Conservation (phyloP, 202 grass and related monocot genomes). For the Dendrocalamus latiflorus region DNA sequence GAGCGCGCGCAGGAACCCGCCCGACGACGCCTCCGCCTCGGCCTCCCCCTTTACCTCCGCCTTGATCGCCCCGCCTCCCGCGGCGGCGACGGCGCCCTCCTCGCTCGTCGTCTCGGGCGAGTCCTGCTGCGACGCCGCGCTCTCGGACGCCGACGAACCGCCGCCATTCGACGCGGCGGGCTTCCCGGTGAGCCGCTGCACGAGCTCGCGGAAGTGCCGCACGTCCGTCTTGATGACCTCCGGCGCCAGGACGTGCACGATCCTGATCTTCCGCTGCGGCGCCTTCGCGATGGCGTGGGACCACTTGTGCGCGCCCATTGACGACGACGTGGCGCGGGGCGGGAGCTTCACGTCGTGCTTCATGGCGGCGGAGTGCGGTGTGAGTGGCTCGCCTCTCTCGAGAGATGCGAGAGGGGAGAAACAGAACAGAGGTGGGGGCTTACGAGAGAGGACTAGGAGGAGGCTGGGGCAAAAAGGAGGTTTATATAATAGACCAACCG, state of each 20-base stretch:
- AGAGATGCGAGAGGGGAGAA: not conserved
- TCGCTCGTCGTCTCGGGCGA: conserved; percentile 14
- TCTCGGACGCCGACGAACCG: not conserved
- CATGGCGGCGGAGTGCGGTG: conserved; percentile 1
- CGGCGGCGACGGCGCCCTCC: not conserved
- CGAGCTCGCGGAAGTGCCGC: conserved; percentile 69
- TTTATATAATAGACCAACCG: too few relatives aligned
- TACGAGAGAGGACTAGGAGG: not conserved
- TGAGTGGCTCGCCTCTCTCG: not conserved
- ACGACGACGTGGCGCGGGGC: not conserved
- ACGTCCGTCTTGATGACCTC: conserved; percentile 76
- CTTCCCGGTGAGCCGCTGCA: conserved; percentile 72
- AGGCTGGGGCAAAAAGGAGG: not conserved
- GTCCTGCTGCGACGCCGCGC: not conserved
- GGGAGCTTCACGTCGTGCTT: conserved; percentile 36
- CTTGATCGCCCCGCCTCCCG: not conserved
- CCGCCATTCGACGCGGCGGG: not conserved
- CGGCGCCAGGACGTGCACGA: conserved; percentile 65
- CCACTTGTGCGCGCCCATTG: not conserved
- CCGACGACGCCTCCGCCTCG: not conserved
- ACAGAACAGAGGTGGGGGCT: too few relatives aligned
- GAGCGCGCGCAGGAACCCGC: conserved; percentile 16
- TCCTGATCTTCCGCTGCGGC: conserved; percentile 49
- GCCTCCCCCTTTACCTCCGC: conserved; percentile 21
- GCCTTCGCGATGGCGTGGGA: conserved; percentile 35